Evolutionary conservation across 2,329 filamentous ascomycete genomes (phyloP).

Genomic region (Calycina marina): DNA sequence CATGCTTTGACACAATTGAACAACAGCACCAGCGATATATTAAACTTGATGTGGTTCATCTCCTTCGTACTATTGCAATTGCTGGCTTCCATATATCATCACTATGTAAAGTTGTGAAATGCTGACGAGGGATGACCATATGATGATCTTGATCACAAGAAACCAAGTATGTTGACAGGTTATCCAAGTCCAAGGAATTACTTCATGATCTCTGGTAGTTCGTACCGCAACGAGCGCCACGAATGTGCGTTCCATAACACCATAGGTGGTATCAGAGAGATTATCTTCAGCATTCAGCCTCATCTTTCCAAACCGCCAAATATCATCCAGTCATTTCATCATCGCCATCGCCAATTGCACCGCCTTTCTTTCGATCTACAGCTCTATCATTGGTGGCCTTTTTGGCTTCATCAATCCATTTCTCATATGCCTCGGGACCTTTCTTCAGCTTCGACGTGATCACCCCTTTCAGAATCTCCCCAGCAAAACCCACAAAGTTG

Average conservation of each 20-base stretch:
- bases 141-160: no score
- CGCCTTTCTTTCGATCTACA: conserved; percentile 17
- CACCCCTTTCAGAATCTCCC: conserved; percentile 78
- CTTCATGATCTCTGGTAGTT: no score
- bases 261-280: not conserved
- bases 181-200: no score
- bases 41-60: no score
- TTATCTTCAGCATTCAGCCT: not conserved
- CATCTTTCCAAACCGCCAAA: not conserved
- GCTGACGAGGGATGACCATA: no score
- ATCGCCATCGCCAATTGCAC: conserved; percentile 14
- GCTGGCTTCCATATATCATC: no score
- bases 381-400: conserved; percentile 32
- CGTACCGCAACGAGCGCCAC: no score
- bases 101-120: no score
- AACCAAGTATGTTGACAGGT: no score
- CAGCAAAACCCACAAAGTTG: conserved; percentile 94
- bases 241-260: not conserved
- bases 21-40: no score
- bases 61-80: no score
- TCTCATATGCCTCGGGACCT: conserved; percentile 49
- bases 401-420: conserved; percentile 59
- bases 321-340: conserved; percentile 20
- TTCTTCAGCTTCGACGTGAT: conserved; percentile 57
- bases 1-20: no score